A percentile compares a stretch with the other conserved stretches of the same genome.
These are phyloP conservation scores for Paramecium biaurelia DNA, from an alignment of 73 alveolate genomes.

Conservation along the genomic window DNA sequence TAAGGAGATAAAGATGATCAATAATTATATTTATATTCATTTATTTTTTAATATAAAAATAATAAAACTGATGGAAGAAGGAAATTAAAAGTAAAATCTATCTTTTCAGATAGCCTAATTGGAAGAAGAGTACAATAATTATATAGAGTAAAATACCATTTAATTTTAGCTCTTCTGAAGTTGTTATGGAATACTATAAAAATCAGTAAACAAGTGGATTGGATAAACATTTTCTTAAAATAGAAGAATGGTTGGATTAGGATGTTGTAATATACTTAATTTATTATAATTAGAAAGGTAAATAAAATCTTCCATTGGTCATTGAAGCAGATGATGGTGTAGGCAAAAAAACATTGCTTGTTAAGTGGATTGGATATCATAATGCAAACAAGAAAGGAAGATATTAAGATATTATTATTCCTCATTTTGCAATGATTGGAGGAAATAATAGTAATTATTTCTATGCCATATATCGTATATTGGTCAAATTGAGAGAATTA, in stretches of 20 bases:
- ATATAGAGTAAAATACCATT: neutral
- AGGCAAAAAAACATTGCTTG: conserved; percentile 71
- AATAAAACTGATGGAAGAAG: conserved; percentile 28
- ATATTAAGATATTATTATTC: conserved; percentile 50
- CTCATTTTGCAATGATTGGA: conserved; percentile 66
- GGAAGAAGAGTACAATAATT: conserved; percentile 32
- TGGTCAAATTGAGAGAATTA: conserved; percentile 69
- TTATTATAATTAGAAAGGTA: neutral
- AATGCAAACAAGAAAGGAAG: conserved; percentile 63
- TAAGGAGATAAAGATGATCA: conserved; percentile 32
- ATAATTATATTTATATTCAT: neutral
- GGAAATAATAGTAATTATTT: conserved; percentile 68
- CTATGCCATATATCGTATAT: conserved; percentile 67
- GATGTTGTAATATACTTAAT: neutral
- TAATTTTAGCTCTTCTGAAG: conserved; percentile 62
- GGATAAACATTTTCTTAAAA: conserved; percentile 60
- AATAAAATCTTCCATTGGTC: conserved; percentile 66
- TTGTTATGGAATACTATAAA: conserved; percentile 49
- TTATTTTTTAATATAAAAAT: neutral
- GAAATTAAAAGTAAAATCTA: neutral
- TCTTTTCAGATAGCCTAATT: neutral
- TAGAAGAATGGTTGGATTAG: conserved; percentile 62
- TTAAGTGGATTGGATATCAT: conserved; percentile 70
- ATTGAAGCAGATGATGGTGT: conserved; percentile 78
- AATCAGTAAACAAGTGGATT: conserved; percentile 52